Conservation (phyloP, 2,329 filamentous ascomycete species). For the Epichloe sp. region DNA sequence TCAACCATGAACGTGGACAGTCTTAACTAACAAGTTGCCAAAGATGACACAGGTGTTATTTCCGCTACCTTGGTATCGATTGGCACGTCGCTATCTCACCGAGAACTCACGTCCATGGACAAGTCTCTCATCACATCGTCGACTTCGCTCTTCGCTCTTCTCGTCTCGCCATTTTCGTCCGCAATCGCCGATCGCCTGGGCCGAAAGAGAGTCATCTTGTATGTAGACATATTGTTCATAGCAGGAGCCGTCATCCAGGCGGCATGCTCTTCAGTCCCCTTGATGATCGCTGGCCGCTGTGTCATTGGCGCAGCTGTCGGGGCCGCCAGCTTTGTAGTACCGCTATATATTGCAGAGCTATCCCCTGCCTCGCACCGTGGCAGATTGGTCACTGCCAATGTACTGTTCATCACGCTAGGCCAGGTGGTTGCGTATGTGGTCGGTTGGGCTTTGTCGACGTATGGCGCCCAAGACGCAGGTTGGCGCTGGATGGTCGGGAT, state of each 20-base stretch:
- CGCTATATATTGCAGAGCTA: conserved; percentile 79
- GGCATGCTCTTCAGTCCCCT: conserved; percentile 37
- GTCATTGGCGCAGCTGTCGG: conserved; percentile 63
- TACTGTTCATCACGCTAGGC: conserved; percentile 73
- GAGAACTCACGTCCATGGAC: conserved; percentile 46
- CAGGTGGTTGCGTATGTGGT: conserved; percentile 81
- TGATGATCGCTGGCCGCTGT: conserved; percentile 55
- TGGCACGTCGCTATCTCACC: conserved; percentile 42
- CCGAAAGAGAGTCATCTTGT: conserved; percentile 48
- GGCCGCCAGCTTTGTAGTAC: conserved; percentile 68
- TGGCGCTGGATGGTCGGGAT: conserved; percentile 92
- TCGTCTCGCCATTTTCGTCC: conserved; percentile 51
- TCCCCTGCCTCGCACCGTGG: conserved; percentile 62
- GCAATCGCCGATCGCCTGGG: conserved; percentile 49
- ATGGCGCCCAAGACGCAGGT: conserved; percentile 38
- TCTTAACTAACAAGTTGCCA: conserved; percentile 2
- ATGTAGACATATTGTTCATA: conserved; percentile 55
- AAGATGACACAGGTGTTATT: conserved; percentile 56
- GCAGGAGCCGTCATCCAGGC: conserved; percentile 55
- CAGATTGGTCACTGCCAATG: conserved; percentile 66
- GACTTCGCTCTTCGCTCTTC: conserved; percentile 52
- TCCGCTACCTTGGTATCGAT: conserved; percentile 55
- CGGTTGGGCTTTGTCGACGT: conserved; percentile 60
- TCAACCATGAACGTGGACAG: not conserved
- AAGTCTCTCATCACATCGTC: conserved; percentile 60